A percentile compares a stretch with the other conserved stretches of the same genome.
phyloP scores from a whole-genome alignment of 176 grass and related monocot species.

The Cocos nucifera region DNA sequence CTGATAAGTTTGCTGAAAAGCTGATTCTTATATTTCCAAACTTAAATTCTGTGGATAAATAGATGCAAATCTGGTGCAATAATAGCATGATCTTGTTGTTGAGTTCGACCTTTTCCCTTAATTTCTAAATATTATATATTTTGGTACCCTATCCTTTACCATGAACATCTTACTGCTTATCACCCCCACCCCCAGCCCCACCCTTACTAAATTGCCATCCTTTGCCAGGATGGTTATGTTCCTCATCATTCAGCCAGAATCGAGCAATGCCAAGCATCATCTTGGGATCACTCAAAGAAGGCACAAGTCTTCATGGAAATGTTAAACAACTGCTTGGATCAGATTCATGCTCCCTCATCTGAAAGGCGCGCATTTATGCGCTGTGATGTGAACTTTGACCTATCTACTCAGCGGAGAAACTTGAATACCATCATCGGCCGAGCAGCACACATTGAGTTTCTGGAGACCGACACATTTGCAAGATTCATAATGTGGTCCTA shows the following conservation, averaged over 20 bases:
- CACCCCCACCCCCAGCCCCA: no score
- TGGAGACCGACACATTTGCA: conserved; percentile 59
- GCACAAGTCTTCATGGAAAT: conserved; percentile 75
- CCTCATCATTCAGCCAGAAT: conserved; percentile 90
- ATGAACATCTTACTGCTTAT: no score
- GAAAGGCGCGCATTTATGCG: conserved; percentile 68
- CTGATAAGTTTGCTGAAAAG: no score
- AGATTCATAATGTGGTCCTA: conserved; percentile 96
- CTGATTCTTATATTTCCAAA: no score
- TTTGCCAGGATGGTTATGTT: conserved; percentile 73
- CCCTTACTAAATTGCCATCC: conserved; percentile 1
- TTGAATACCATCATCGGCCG: conserved; percentile 80
- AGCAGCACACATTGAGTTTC: conserved; percentile 80
- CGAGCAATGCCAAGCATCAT: conserved; percentile 47
- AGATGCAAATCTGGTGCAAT: no score
- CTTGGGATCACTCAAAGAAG: conserved; percentile 54
- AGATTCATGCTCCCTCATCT: conserved; percentile 50
- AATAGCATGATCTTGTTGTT: no score
- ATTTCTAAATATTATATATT: neutral
- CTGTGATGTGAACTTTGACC: conserved; percentile 70
- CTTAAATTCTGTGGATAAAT: no score
- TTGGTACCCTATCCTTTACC: neutral
- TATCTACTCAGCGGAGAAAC: conserved; percentile 39
- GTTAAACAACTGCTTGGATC: conserved; percentile 76
- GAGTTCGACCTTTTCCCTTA: neutral